Evolutionary conservation across 2,329 filamentous ascomycete species (phyloP).

Genomic region (Xylaria digitata): DNA sequence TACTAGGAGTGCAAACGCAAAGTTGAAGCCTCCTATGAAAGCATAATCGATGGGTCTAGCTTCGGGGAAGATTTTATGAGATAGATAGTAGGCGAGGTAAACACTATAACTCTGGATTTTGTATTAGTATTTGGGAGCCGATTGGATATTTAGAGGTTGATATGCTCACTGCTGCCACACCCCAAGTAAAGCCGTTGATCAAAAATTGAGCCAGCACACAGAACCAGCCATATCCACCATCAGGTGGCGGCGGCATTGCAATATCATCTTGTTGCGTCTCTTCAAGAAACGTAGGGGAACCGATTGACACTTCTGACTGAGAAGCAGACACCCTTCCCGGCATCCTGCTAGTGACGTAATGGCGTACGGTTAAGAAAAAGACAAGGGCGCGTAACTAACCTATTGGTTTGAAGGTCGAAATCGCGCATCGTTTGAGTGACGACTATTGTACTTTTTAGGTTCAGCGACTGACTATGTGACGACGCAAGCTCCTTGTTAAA

Average conservation of each 20-base stretch:
- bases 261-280: not conserved
- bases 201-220: constrained; percentile 22
- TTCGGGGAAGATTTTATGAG: constrained; percentile 14
- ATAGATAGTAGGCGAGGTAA: constrained; percentile 23
- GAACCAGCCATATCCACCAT: constrained; percentile 26
- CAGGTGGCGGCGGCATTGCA: not conserved
- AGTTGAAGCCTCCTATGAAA: constrained; percentile 25
- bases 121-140: not conserved
- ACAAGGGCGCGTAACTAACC: not conserved
- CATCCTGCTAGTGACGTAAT: not conserved
- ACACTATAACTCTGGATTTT: constrained; percentile 17
- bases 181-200: constrained; percentile 32
- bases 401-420: not conserved
- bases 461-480: no score
- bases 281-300: no score
- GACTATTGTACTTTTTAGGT: not conserved
- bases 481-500: not conserved
- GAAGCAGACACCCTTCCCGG: not conserved
- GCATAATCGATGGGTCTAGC: constrained; percentile 20
- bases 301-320: not conserved
- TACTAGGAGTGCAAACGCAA: constrained; percentile 15
- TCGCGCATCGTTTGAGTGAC: no score
- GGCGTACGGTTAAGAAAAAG: not conserved
- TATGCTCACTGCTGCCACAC: constrained; percentile 14
- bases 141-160: not conserved